phyloP scores from a whole-genome alignment of 768 basidiomycete genomes.

The Clavaria fumosa region DNA sequence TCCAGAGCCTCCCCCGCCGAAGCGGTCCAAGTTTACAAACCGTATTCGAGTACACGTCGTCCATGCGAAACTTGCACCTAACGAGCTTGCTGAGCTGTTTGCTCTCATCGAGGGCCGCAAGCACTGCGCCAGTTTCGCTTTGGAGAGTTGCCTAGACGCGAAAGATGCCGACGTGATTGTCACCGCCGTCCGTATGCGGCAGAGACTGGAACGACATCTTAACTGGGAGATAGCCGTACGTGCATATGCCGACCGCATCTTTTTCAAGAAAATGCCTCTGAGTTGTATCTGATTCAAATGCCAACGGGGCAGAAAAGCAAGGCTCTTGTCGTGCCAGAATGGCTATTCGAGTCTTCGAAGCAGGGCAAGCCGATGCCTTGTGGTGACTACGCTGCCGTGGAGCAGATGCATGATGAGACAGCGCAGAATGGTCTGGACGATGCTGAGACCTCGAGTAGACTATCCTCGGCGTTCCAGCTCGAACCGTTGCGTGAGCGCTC shows the following conservation, averaged over 20 bases:
- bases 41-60: constrained; percentile 14
- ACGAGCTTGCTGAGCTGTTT: constrained; percentile 22
- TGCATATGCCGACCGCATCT: no score
- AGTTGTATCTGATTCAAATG: constrained; percentile 4
- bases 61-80: constrained; percentile 13
- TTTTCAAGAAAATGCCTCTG: constrained; percentile 3
- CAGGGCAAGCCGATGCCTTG: constrained; percentile 32
- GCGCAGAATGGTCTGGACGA: constrained; percentile 20
- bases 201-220: constrained; percentile 56
- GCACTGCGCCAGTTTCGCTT: constrained; percentile 5
- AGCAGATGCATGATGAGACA: constrained; percentile 33
- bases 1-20: no score
- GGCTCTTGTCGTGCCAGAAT: constrained; percentile 52
- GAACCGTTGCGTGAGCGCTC: not conserved
- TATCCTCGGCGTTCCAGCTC: constrained; percentile 2
- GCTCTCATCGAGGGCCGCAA: constrained; percentile 18
- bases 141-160: constrained; percentile 25
- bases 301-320: constrained; percentile 36
- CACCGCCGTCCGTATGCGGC: constrained; percentile 49
- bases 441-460: constrained; percentile 4
- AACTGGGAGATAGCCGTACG: constrained; percentile 50
- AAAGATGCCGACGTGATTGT: constrained; percentile 49
- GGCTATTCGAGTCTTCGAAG: constrained; percentile 46
- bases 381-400: constrained; percentile 40
- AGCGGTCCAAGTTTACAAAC: no score